Base-by-base conservation (phyloP, 495 filamentous ascomycete genomes). In the Hypomontagnella monticulosa region DNA sequence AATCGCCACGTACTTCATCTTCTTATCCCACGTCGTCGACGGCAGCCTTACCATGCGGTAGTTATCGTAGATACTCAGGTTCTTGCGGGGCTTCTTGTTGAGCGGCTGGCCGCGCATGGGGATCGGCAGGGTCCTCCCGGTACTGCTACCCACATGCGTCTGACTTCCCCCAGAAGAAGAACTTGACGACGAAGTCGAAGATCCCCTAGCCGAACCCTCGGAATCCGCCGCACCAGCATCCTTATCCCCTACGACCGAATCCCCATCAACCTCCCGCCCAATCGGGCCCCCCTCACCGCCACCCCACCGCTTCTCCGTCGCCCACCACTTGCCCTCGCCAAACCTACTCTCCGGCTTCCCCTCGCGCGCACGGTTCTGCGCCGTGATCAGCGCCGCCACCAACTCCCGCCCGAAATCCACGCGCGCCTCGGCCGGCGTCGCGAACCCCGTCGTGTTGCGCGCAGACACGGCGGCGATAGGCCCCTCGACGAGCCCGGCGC, bases 281-380 rank as follows among this genome's bases (percentile, higher is more conserved):
- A 88, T 83, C 43, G 86, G 84, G 15, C 88, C 88, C 51, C 88
- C 87, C 36, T 84, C 75, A 9, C 88, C 88, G 36, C 89, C 90
- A 44, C 93, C 93, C 86, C 92, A 96, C 16, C 93, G 84, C 27
- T 85, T 87, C 56, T 75, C 80, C 19, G 77, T 86, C 2, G 88
- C 86, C 91, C 92, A 97, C 92, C 93, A 97, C 61, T 88, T 83
- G 3, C 85, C 88, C 54, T 92, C 87, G 2, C 91, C 91, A 5
- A 91, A 83, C 19, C 79, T 81, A 58, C 83, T 80, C 71, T 96
- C 91, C 5, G 68, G 59, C 48, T 79, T 82, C 4, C 89, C 89
- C 72, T 95, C 85, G 30, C 93, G 84, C 10, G 87, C 85, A 27
- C 93, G 86, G 72, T 96, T 91, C 76, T 97, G 93, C 0, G 92